Percentiles rank a stretch among this genome's conserved stretches.
phyloP scores from a whole-genome alignment of 2,329 filamentous ascomycete genomes.

The Colletotrichum sp. region DNA sequence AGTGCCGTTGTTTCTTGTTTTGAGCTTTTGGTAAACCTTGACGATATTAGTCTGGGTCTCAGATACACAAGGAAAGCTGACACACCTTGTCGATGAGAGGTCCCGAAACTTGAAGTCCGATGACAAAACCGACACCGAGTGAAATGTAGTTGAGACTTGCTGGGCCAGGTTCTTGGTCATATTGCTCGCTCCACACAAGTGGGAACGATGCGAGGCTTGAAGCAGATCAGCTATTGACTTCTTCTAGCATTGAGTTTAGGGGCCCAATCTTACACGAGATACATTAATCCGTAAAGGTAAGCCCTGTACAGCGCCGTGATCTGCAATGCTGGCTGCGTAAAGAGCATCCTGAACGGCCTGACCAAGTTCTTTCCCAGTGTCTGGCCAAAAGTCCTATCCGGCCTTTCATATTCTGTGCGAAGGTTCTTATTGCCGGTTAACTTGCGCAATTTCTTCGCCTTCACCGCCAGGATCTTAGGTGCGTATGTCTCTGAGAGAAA shows the following conservation, averaged over 20 bases:
- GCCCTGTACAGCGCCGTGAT: conserved; percentile 53
- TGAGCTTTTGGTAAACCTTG: conserved; percentile 30
- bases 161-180: conserved; percentile 48
- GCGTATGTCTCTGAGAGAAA: conserved; percentile 44
- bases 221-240: neutral
- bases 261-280: conserved; percentile 41
- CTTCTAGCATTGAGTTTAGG: accelerated
- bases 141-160: conserved; percentile 58
- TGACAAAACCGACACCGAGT: conserved; percentile 55
- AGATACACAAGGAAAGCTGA: neutral
- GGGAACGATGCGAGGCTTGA: conserved; percentile 55
- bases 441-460: conserved; percentile 29
- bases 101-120: conserved; percentile 58
- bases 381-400: conserved; percentile 27
- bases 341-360: conserved; percentile 52
- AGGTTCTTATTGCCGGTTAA: conserved; percentile 30
- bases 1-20: conserved; percentile 26
- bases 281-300: conserved; percentile 58
- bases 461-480: conserved; percentile 31
- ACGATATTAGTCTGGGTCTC: neutral
- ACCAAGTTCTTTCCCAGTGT: conserved; percentile 36
- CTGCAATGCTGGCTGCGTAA: conserved; percentile 54
- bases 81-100: conserved; percentile 37
- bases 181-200: conserved; percentile 49
- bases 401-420: conserved; percentile 30